These are phyloP conservation scores for Ophidiomyces ophidiicola DNA, from an alignment of 2,329 filamentous ascomycete genomes.

Conservation along the genomic window DNA sequence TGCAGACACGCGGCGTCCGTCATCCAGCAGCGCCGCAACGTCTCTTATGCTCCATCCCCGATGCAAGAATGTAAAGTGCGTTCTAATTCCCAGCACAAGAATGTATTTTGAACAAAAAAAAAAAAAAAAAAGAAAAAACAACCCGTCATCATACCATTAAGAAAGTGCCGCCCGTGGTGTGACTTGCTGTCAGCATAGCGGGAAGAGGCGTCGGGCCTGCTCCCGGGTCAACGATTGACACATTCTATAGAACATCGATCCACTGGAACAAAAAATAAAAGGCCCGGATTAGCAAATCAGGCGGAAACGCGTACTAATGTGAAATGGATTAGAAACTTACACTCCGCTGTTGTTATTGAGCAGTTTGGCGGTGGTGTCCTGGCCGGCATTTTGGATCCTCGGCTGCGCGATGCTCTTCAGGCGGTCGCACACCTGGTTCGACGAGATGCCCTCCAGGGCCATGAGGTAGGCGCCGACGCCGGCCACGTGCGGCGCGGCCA, in stretches of 20 bases:
- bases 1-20: no score
- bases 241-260: constrained; percentile 5
- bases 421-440: constrained; percentile 34
- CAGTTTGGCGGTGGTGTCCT: constrained; percentile 21
- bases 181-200: constrained; percentile 1
- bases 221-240: constrained; percentile 1
- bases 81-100: not conserved
- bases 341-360: constrained; percentile 21
- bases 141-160: no score
- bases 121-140: constrained; percentile 4
- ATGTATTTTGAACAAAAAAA: no score
- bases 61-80: not conserved
- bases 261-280: constrained; percentile 2
- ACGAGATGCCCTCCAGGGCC: constrained; percentile 39
- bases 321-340: no score
- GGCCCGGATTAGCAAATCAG: not conserved
- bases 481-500: constrained; percentile 36
- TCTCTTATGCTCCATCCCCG: not conserved
- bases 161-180: no score
- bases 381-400: constrained; percentile 16
- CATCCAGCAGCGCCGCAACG: no score
- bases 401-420: constrained; percentile 43
- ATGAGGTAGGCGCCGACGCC: constrained; percentile 44
- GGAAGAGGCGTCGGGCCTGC: constrained; percentile 4
- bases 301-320: no score